Evolutionary conservation across 1,284 basidiomycete genomes (phyloP), one percentile per base, ranked within the genome.

Genomic region (Leccinum angustisporum): DNA sequence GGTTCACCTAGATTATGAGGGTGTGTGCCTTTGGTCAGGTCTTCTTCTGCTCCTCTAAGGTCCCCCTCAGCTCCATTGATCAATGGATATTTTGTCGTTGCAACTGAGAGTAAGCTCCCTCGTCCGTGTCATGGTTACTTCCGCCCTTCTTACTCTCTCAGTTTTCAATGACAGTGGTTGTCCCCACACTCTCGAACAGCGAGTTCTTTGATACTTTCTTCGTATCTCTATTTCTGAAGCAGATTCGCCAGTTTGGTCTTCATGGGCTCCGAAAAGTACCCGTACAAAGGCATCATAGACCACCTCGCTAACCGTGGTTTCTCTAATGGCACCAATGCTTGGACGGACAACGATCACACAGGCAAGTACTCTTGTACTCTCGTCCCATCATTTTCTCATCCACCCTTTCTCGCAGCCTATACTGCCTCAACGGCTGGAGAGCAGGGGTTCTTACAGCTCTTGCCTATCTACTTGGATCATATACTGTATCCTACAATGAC

Each of bases 401-500:
- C 57, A 7, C 34, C 11, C 27, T 43, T 62, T 34, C 18, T 21
- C 8, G 2, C 31, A 74, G 94, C 94, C 8, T 99, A 98, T 76
- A 99, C 97, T 1, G 90, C 97, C 65, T 92, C 93, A n/a, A 99
- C 97, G 3, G 97, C 97, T 16, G 97, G 97, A 62, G 90, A 91
- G 63, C 93, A 97, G 71, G 97, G 97, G 9, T 98, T 99, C 75
- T 80, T 99, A 48, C 92, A 96, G 69, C 86, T 99, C 63, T 81
- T 99, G 21, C 97, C 97, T 4, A 90, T 99, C 66, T 99, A 95
- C 74, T 82, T 99, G 48, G 97, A 99, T 76, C 97, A 99, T 75
- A 94, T 99, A 65, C 85, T 99, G 56, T 97, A 97, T 76, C 96
- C 97, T 4, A 98, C 96, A 0, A 87, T 99, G 63, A 96, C 94